Base-by-base conservation (phyloP, 306 rosid genomes). In the Vicia sativa region DNA sequence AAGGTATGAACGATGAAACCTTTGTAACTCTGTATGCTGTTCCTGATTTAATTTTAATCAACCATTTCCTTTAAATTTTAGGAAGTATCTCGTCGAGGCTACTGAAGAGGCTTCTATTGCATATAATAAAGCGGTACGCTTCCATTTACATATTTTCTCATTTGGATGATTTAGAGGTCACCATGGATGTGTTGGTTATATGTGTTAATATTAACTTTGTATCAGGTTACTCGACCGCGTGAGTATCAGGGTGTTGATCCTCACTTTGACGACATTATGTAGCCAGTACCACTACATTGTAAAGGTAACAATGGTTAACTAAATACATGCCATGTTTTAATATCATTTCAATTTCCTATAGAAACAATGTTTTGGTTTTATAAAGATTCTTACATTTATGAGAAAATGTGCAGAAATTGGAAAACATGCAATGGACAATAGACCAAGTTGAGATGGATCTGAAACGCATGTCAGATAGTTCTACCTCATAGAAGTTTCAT, bases 181-280 rank as follows among this genome's bases (percentile, higher is more conserved):
- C 43, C 64, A 35, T 42, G 52, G 50, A 57, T 74, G 46, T 66
- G 68, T 15, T 34, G 26, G 52, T 57, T 48, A 62, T 73, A 43
- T 63, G 23, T 21, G 21, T 4, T 52, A 12, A 52, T 52, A 62
- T 72, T 37, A 23, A 63, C 2, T n/a, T 31, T 79, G 65, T 52
- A 10, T 68, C 78, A 90, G 99, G 95, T 88, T 5, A 85, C 99
- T 23, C 95, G 95, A 44, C 87, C 88, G 63, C 89, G 79, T 0
- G 99, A 93, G 85, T 93, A 90, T 75, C 95, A 83, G 81, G 90
- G 92, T 34, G 97, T 93, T n/a, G 97, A 93, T 81, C 89, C 93
- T 39, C 90, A 93, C 79, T 90, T 93, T 11, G 91, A 93, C 79
- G 74, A 79, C 42, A 90, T 93, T 67, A 92, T 95, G 2, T n/a